These are phyloP conservation scores for Rhodosorus marinus DNA, from an alignment of 23 red algal species.

Conservation along the genomic window DNA sequence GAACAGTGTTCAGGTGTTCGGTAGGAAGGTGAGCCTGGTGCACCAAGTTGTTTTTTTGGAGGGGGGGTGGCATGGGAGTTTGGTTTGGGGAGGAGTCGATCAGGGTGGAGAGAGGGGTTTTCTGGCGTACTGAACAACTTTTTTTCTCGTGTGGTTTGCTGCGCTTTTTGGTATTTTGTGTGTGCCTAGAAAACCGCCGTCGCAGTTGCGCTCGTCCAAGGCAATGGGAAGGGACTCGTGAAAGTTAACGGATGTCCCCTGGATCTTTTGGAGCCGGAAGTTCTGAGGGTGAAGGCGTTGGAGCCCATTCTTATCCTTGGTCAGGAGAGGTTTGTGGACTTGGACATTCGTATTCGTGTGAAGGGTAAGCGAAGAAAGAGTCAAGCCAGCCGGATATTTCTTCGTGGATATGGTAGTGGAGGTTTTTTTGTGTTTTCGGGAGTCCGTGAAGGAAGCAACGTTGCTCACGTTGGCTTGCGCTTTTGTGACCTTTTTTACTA, in stretches of 20 bases:
- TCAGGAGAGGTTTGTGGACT: conserved; percentile 78
- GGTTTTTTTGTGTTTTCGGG: too few species aligned
- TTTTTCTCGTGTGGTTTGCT: neutral
- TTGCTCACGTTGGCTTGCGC: too few species aligned
- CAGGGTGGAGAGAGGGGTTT: neutral
- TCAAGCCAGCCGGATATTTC: too few species aligned
- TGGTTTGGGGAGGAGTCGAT: neutral
- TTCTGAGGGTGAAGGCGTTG: conserved; percentile 77
- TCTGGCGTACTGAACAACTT: neutral
- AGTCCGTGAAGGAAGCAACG: too few species aligned
- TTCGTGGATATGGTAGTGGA: too few species aligned
- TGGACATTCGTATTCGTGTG: conserved; percentile 92
- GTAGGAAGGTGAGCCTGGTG: conserved; percentile 48
- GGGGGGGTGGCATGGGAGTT: neutral
- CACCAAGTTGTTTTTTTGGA: neutral
- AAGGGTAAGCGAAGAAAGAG: too few species aligned
- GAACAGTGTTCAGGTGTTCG: conserved; percentile 94
- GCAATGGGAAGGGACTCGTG: conserved; percentile 85
- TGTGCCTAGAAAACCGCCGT: conserved; percentile 84
- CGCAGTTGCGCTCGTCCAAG: conserved; percentile 81
- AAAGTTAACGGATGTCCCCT: conserved; percentile 93
- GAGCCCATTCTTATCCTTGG: conserved; percentile 91
- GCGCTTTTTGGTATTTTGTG: neutral
- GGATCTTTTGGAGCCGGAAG: conserved; percentile 83
- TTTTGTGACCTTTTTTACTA: too few species aligned